These are phyloP conservation scores for Coemansia sp. DNA, from an alignment of 192 early-diverging fungal species.

Conservation along the genomic window DNA sequence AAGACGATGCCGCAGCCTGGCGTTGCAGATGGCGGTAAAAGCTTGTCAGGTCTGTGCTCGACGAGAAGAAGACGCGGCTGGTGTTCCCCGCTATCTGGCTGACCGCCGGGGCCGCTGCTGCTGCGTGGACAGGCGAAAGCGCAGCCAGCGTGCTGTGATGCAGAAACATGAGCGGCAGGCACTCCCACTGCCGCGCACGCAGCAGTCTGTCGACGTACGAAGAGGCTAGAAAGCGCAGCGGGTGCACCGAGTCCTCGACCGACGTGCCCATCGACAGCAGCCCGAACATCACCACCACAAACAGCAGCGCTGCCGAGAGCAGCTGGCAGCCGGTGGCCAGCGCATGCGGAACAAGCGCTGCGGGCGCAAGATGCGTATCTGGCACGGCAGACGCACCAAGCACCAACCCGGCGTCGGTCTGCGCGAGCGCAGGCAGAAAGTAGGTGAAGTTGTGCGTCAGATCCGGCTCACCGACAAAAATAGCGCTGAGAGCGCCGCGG, in stretches of 20 bases:
- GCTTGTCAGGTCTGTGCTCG: conserved; percentile 46
- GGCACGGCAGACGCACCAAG: neutral
- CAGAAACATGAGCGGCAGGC: conserved; percentile 31
- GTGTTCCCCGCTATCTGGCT: conserved; percentile 27
- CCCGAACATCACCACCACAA: conserved; percentile 49
- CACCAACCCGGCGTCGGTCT: neutral
- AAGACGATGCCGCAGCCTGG: conserved; percentile 10
- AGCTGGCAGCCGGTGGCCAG: conserved; percentile 37
- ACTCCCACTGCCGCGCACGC: conserved; percentile 45
- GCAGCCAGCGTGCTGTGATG: conserved; percentile 14
- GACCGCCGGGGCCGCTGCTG: neutral
- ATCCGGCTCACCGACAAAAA: conserved; percentile 50
- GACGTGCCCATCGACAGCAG: conserved; percentile 39
- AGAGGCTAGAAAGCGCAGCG: conserved; percentile 27
- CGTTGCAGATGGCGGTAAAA: conserved; percentile 43
- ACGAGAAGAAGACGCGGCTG: conserved; percentile 44
- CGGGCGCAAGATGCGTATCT: neutral
- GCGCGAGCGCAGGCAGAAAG: conserved; percentile 38
- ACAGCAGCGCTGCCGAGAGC: conserved; percentile 31
- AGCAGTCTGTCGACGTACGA: conserved; percentile 23
- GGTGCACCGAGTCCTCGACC: conserved; percentile 38
- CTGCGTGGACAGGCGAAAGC: conserved; percentile 13
- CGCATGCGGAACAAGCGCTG: conserved; percentile 3
- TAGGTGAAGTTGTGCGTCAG: conserved; percentile 43
- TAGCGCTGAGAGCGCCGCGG: conserved; percentile 48